Percentiles rank a stretch among this genome's conserved stretches.
phyloP scores from a whole-genome alignment of 2,329 filamentous ascomycete genomes.

The Penicillium concentricum region DNA sequence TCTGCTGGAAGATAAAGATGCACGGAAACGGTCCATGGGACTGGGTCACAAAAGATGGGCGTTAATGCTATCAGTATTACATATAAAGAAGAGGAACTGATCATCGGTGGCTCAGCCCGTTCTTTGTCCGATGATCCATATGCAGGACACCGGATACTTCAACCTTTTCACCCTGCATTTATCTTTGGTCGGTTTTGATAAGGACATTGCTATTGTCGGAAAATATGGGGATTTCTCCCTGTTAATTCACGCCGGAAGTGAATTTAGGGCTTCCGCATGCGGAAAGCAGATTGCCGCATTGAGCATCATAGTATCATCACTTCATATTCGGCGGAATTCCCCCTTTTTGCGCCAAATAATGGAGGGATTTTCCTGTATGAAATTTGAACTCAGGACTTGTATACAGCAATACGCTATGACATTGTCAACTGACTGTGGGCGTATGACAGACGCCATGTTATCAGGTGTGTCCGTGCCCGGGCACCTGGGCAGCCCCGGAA shows the following conservation, averaged over 20 bases:
- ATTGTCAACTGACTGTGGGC: constrained; percentile 21
- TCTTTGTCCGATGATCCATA: constrained; percentile 23
- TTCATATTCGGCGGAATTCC: constrained; percentile 13
- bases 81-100: constrained; percentile 17
- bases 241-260: constrained; percentile 13
- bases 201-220: constrained; percentile 9
- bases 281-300: constrained; percentile 27
- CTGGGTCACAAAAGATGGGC: constrained; percentile 27
- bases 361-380: background rate
- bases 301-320: constrained; percentile 24
- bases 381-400: background rate
- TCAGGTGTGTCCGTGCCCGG: background rate
- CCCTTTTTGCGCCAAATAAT: background rate
- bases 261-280: constrained; percentile 27
- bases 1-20: constrained; percentile 18
- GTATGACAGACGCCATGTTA: constrained; percentile 3
- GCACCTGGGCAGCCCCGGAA: background rate
- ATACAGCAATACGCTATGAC: constrained; percentile 15
- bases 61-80: constrained; percentile 35
- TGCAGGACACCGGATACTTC: constrained; percentile 12
- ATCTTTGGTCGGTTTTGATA: background rate
- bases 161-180: constrained; percentile 2
- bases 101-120: constrained; percentile 13
- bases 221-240: constrained; percentile 3
- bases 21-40: constrained; percentile 34